Percentiles rank a stretch among this genome's conserved stretches.
Evolutionary conservation across 2,329 filamentous ascomycete genomes (phyloP).

Genomic region (Geoglossum cookeanum): DNA sequence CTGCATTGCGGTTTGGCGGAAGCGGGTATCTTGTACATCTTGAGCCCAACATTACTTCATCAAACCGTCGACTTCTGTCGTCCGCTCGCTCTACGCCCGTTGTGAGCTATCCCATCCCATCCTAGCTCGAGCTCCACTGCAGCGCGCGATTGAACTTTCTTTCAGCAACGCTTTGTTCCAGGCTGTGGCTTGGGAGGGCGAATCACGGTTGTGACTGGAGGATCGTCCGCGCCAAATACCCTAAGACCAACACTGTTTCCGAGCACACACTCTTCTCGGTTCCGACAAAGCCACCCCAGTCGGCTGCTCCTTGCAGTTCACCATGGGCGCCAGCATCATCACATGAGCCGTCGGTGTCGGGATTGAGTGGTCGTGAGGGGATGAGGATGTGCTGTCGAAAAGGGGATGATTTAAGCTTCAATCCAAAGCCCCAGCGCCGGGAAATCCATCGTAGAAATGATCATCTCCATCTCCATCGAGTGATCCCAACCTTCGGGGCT

Average conservation of each 20-base stretch:
- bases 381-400: not conserved
- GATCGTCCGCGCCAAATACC: not conserved
- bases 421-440: not conserved
- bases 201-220: not conserved
- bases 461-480: not conserved
- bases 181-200: not conserved
- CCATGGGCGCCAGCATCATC: not conserved
- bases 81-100: not conserved
- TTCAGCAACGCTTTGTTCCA: not conserved
- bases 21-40: not conserved
- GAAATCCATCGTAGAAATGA: not conserved
- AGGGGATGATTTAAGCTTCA: not conserved
- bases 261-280: not conserved
- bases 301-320: not conserved
- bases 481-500: not conserved
- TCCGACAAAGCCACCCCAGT: slow-evolving; percentile 1
- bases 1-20: not conserved
- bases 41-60: not conserved
- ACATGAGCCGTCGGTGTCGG: not conserved
- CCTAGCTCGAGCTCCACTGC: not conserved
- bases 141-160: not conserved
- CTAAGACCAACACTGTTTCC: not conserved
- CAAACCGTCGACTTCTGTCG: not conserved
- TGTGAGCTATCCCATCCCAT: not conserved
- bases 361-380: not conserved